Base-by-base conservation (phyloP, 2,329 filamentous ascomycete species). In the Colletotrichum kahawae region DNA sequence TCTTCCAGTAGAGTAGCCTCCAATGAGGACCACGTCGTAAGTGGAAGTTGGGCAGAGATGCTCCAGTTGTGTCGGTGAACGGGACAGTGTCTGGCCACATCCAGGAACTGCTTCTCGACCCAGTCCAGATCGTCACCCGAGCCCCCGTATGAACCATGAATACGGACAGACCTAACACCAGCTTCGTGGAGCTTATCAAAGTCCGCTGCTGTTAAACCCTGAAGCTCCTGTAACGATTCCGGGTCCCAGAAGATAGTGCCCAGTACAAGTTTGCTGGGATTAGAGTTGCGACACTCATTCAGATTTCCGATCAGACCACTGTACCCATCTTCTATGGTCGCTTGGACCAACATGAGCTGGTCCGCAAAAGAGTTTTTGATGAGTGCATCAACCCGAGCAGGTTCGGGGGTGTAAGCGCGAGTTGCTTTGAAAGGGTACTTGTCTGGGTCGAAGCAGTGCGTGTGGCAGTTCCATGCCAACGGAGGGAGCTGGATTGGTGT, bases 81-180 rank as follows among this genome's bases (percentile, higher is more conserved):
- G 16, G 36, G 36, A 34, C 29, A 21, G 14, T 36, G 36, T 21
- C 13, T n/a, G 12, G 67, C 67, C 13, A 62, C 67, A 10, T 54
- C 29, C 24, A 51, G 29, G n/a, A 70, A 38, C 67, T 70, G 57
- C 18, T 34, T 34, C 8, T 31, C 38, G 14, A 70, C 67, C 67
- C 67, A 70, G 29, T 51, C 57, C 21, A 27, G 27, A 43, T 63
- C 27, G n/a, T 36, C 57, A 16, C 67, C 67, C 10, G 31, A 63
- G 12, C 67, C 57, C 12, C 67, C 67, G 38, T 70, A 70, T 34
- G 57, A 70, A n/a, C 67, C 67, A 36, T 70, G 67, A 5, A 70
- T 48, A 27, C 57, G 67, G 13, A 70, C 31, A 6, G 67, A 48
- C 16, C 67, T 59, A 10, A 70, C 57, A 8, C 67, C 67, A 16